Evolutionary conservation across 2,329 filamentous ascomycete species (phyloP).

Genomic region (Sclerotinia sclerotiorum): DNA sequence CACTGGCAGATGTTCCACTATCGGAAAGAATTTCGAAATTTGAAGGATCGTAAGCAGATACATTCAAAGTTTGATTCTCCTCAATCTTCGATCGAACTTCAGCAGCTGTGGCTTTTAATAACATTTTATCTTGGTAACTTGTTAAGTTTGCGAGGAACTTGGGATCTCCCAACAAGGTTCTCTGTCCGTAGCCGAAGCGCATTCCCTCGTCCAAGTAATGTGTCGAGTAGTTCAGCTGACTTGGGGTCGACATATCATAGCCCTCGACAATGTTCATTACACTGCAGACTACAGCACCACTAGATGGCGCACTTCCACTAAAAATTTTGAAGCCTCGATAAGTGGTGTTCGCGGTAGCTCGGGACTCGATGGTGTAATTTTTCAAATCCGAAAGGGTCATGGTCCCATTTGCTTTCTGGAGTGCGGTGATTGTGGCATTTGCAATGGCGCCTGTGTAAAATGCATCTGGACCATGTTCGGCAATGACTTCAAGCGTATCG

Average conservation of each 20-base stretch:
- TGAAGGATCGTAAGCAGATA: conserved; percentile 60
- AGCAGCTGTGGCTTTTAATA: conserved; percentile 52
- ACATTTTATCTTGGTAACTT: conserved; percentile 54
- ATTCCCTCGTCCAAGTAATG: conserved; percentile 68
- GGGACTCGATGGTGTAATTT: conserved; percentile 67
- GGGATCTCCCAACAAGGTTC: conserved; percentile 63
- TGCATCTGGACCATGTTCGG: conserved; percentile 66
- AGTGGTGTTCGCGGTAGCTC: conserved; percentile 61
- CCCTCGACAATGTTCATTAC: conserved; percentile 75
- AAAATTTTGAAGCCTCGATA: conserved; percentile 72
- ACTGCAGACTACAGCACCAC: conserved; percentile 72
- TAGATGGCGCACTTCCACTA: conserved; percentile 70
- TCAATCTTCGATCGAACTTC: conserved; percentile 59
- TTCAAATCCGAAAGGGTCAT: conserved; percentile 79
- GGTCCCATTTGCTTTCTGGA: conserved; percentile 72
- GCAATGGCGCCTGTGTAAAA: conserved; percentile 76
- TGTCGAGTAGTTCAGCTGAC: conserved; percentile 59
- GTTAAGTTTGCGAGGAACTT: conserved; percentile 57
- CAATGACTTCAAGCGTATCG: conserved; percentile 75
- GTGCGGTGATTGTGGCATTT: conserved; percentile 66
- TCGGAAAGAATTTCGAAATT: conserved; percentile 56
- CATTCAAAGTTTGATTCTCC: conserved; percentile 56
- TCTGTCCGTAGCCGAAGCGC: conserved; percentile 63
- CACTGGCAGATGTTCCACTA: conserved; percentile 52
- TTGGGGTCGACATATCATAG: conserved; percentile 62